Conservation (phyloP, 495 filamentous ascomycete genomes). For the Aspergillus olivimuriae region DNA sequence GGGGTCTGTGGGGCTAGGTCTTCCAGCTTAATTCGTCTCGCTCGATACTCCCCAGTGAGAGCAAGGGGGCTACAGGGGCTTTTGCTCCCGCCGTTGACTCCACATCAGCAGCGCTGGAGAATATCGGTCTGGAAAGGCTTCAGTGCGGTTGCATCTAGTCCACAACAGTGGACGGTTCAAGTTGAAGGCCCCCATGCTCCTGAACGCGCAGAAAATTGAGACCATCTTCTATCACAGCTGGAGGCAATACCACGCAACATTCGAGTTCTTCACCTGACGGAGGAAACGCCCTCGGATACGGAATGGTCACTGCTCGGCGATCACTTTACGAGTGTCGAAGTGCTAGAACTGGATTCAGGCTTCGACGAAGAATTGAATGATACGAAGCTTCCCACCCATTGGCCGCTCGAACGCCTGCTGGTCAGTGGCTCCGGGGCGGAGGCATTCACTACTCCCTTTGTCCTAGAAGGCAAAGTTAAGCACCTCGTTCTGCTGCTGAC, state of each 20-base stretch:
- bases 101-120: too few relatives aligned
- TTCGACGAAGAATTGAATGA: slow-evolving; percentile 22
- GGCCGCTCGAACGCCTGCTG: slow-evolving; percentile 15
- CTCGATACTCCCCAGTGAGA: too few relatives aligned
- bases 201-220: slow-evolving; percentile 3
- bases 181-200: slow-evolving; percentile 10
- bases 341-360: slow-evolving; percentile 11
- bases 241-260: slow-evolving; percentile 11
- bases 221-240: slow-evolving; percentile 14
- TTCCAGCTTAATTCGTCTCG: too few relatives aligned
- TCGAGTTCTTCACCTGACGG: slow-evolving; percentile 8
- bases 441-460: slow-evolving; percentile 12
- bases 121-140: too few relatives aligned
- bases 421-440: slow-evolving; percentile 9
- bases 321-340: slow-evolving; percentile 15
- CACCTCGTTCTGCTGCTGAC: slow-evolving; percentile 19
- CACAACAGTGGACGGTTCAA: too few relatives aligned
- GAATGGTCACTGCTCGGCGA: slow-evolving; percentile 21
- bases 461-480: slow-evolving; percentile 16
- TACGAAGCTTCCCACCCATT: slow-evolving; percentile 18
- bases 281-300: slow-evolving; percentile 14
- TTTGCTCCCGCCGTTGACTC: too few relatives aligned
- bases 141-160: too few relatives aligned
- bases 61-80: too few relatives aligned
- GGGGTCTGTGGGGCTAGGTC: too few relatives aligned